A percentile compares a stretch with the other conserved stretches of the same genome.
These are phyloP conservation scores for Paramecium tetraurelia DNA, from an alignment of 73 alveolate species.

Conservation along the genomic window DNA sequence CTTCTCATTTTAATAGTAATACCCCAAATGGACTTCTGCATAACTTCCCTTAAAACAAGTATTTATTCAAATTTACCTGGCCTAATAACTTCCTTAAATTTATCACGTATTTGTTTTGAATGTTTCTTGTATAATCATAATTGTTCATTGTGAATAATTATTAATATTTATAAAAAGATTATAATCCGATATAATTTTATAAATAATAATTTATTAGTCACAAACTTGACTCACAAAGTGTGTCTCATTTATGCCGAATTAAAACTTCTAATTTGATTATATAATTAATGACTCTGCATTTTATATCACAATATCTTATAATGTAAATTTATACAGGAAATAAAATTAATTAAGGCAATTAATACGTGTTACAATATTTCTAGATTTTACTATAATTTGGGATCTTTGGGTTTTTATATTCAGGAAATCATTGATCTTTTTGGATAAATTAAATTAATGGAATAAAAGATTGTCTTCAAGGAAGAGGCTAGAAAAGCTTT, in stretches of 20 bases:
- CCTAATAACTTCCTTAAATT: background rate
- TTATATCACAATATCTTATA: background rate
- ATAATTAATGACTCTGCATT: background rate
- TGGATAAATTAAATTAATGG: background rate
- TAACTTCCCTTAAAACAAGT: background rate
- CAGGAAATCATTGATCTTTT: background rate
- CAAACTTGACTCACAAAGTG: background rate
- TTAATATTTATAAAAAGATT: background rate
- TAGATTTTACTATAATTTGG: background rate
- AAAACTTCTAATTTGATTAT: background rate
- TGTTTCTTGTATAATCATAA: background rate
- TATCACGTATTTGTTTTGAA: background rate
- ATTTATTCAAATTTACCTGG: background rate
- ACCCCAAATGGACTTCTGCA: background rate
- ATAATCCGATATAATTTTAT: too few relatives aligned
- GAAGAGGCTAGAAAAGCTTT: background rate
- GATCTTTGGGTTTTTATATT: background rate
- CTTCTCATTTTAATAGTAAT: background rate
- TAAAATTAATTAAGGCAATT: background rate
- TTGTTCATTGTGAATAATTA: background rate
- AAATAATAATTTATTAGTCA: too few relatives aligned
- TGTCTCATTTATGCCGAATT: background rate
- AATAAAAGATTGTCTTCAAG: slow-evolving; percentile 5
- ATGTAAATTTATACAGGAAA: background rate
- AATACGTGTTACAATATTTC: background rate